phyloP scores from a whole-genome alignment of 179 eudicot species.

The Silene noctiflora region DNA sequence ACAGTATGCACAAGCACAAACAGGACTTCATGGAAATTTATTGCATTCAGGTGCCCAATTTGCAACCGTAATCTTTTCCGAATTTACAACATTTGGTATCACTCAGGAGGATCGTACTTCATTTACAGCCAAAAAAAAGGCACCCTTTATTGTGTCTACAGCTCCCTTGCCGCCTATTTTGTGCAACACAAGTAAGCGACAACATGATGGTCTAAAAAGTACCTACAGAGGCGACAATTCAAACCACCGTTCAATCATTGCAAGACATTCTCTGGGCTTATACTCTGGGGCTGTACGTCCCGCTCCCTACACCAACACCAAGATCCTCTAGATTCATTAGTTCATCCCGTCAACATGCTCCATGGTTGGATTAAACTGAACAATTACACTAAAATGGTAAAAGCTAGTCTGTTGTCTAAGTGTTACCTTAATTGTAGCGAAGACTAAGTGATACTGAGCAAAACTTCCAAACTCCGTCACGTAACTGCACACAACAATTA shows the following conservation, averaged over 20 bases:
- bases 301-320: slow-evolving; percentile 9
- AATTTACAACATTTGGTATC: background rate
- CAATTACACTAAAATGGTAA: background rate
- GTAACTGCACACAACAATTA: slow-evolving; percentile 3
- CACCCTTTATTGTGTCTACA: background rate
- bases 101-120: background rate
- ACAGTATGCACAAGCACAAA: too few relatives aligned
- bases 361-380: background rate
- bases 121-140: background rate
- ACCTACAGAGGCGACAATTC: background rate
- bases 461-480: background rate
- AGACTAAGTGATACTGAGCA: slow-evolving; percentile 8
- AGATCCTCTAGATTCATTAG: background rate
- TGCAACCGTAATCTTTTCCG: background rate
- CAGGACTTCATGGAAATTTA: too few relatives aligned
- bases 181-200: background rate
- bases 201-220: background rate
- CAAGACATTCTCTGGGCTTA: slow-evolving; percentile 7
- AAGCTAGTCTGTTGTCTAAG: background rate
- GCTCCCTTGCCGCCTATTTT: background rate
- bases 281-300: slow-evolving; percentile 14
- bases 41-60: too few relatives aligned
- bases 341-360: background rate
- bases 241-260: slow-evolving; percentile 15
- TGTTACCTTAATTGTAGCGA: slow-evolving; percentile 12